These are phyloP conservation scores for Ustilago lituana DNA, from an alignment of 1,284 basidiomycete genomes.

Conservation along the genomic window DNA sequence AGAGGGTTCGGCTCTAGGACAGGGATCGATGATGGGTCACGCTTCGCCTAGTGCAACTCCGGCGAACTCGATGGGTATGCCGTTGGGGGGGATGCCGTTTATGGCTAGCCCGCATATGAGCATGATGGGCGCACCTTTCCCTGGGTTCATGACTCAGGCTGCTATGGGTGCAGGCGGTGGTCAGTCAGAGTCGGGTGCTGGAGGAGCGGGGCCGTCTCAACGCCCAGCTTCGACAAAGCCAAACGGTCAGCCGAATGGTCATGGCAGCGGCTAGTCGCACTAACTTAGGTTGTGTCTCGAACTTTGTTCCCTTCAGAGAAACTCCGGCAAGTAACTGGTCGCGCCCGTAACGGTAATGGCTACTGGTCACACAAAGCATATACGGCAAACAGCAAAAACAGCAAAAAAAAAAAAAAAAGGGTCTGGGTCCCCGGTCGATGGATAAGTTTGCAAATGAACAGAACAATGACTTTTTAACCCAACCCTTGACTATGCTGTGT, in stretches of 20 bases:
- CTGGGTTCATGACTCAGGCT: slow-evolving; percentile 35
- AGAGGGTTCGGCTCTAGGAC: slow-evolving; percentile 34
- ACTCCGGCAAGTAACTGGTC: too few relatives aligned
- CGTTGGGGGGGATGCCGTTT: slow-evolving; percentile 47
- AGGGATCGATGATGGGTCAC: slow-evolving; percentile 38
- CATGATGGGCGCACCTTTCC: slow-evolving; percentile 53
- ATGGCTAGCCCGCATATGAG: slow-evolving; percentile 51
- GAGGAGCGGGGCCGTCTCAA: slow-evolving; percentile 14
- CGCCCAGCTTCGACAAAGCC: slow-evolving; percentile 33
- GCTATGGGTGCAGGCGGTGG: slow-evolving; percentile 22
- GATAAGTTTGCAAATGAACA: too few relatives aligned
- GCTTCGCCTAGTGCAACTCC: slow-evolving; percentile 24
- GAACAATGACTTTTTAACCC: too few relatives aligned
- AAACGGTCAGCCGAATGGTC: slow-evolving; percentile 20
- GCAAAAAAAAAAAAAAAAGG: too few relatives aligned
- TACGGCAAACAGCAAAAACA: too few relatives aligned
- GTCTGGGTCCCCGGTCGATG: too few relatives aligned
- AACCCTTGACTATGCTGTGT: too few relatives aligned
- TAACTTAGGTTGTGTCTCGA: too few relatives aligned
- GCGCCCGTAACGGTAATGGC: too few relatives aligned
- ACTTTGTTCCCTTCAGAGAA: too few relatives aligned
- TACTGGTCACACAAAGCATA: too few relatives aligned
- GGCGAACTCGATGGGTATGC: slow-evolving; percentile 39
- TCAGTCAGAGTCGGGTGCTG: slow-evolving; percentile 23
- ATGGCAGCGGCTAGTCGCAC: slow-evolving; percentile 10